Conservation (phyloP, 768 basidiomycete species). For the Gloeopeniophorella convolvens region DNA sequence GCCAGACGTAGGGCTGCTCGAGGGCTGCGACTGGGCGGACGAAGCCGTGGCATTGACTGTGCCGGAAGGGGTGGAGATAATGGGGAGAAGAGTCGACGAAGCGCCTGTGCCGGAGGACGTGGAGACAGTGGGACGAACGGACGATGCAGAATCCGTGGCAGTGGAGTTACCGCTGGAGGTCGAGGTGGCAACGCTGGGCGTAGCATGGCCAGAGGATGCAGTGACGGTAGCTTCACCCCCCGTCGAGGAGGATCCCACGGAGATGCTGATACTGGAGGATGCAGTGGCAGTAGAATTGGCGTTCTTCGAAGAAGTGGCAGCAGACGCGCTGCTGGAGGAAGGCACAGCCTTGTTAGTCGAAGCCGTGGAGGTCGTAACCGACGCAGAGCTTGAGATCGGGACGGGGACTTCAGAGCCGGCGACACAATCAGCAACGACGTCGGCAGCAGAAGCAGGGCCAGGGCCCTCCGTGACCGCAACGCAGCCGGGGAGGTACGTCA, state of each 20-base stretch:
- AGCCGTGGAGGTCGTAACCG: not conserved
- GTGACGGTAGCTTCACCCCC: no score
- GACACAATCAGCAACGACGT: not conserved
- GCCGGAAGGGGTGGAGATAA: not conserved
- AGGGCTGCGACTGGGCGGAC: not conserved
- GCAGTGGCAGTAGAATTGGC: no score
- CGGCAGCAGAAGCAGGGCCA: not conserved
- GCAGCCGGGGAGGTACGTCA: constrained; percentile 10
- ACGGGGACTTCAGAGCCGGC: not conserved
- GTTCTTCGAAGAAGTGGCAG: not conserved
- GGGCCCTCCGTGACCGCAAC: constrained; percentile 10
- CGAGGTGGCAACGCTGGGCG: no score
- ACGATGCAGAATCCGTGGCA: no score
- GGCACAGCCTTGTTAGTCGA: no score
- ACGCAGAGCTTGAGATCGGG: not conserved
- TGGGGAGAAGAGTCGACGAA: no score
- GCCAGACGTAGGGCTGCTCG: not conserved
- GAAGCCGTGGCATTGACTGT: not conserved
- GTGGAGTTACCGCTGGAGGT: no score
- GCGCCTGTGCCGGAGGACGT: no score
- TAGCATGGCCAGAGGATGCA: no score
- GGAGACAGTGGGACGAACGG: no score
- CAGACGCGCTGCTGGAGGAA: not conserved
- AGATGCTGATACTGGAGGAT: no score
- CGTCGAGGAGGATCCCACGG: no score